These are phyloP conservation scores for Allantophomopsis lycopodina DNA, from an alignment of 2,329 filamentous ascomycete species.

Conservation along the genomic window DNA sequence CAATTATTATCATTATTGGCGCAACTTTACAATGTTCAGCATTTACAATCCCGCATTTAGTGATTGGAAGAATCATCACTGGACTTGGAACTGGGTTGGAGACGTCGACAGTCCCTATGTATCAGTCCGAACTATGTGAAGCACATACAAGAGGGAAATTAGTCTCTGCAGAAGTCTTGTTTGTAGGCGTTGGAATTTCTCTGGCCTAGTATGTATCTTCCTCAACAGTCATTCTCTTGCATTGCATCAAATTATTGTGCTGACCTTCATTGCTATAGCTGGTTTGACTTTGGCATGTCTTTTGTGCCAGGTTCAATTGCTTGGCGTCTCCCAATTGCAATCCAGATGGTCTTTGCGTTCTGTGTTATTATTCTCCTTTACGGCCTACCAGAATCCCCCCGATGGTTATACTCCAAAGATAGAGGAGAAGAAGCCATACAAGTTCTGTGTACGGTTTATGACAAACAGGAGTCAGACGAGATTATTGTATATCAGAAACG, in stretches of 20 bases:
- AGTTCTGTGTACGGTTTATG: conserved; percentile 22
- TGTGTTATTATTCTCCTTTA: conserved; percentile 12
- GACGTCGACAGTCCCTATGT: conserved; percentile 23
- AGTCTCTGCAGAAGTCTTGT: conserved; percentile 20
- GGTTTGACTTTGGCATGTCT: conserved; percentile 17
- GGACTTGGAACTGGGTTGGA: conserved; percentile 11
- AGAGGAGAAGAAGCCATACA: conserved; percentile 16
- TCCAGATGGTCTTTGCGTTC: conserved; percentile 14
- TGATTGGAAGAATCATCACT: conserved; percentile 22
- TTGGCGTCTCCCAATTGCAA: conserved; percentile 15
- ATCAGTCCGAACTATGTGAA: conserved; percentile 29
- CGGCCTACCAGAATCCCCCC: conserved; percentile 15
- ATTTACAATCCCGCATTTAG: conserved; percentile 22
- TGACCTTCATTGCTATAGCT: conserved; percentile 1
- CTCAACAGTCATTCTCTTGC: too few relatives aligned
- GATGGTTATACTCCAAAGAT: conserved; percentile 15
- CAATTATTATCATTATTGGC: conserved; percentile 4
- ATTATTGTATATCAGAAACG: conserved; percentile 20
- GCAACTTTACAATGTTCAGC: conserved; percentile 14
- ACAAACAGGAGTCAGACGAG: conserved; percentile 19
- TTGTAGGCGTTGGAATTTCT: conserved; percentile 14
- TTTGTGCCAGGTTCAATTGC: conserved; percentile 10
- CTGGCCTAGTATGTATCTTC: conserved; percentile 11
- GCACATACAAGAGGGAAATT: conserved; percentile 25
- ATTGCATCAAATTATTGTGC: too few relatives aligned